phyloP scores from a whole-genome alignment of 2,329 filamentous ascomycete genomes.

The Cercospora canescens region DNA sequence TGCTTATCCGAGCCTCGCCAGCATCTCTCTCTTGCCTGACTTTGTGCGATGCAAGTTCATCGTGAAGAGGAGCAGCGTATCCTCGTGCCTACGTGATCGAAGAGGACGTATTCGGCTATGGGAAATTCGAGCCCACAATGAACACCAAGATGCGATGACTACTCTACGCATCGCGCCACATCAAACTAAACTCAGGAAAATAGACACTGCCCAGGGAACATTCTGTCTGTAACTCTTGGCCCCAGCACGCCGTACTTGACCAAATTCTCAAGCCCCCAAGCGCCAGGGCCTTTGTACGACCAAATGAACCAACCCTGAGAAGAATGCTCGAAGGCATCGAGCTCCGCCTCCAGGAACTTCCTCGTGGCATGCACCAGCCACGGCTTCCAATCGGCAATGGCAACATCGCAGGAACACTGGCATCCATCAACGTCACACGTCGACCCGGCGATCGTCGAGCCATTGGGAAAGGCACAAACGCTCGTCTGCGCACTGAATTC shows the following conservation, averaged over 20 bases:
- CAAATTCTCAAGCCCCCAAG: constrained; percentile 45
- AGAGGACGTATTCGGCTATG: neutral
- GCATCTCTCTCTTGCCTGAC: neutral
- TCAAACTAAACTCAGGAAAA: neutral
- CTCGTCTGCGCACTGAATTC: constrained; percentile 48
- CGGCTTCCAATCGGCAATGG: constrained; percentile 37
- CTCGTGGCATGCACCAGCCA: constrained; percentile 41
- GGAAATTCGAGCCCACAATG: neutral
- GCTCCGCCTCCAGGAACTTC: constrained; percentile 45
- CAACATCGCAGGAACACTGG: constrained; percentile 40
- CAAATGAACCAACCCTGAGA: constrained; percentile 46
- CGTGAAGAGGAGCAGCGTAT: neutral
- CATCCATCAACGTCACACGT: constrained; percentile 39
- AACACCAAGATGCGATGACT: neutral
- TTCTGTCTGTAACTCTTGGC: constrained; percentile 36
- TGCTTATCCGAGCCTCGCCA: neutral
- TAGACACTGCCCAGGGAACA: constrained; percentile 29
- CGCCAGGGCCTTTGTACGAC: constrained; percentile 44
- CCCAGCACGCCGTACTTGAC: constrained; percentile 43
- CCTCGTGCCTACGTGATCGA: neutral
- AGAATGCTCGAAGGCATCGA: constrained; percentile 45
- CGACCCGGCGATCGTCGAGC: constrained; percentile 36
- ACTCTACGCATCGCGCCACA: no score
- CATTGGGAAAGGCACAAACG: constrained; percentile 46
- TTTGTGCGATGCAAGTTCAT: neutral